phyloP scores from a whole-genome alignment of 768 basidiomycete genomes.

The Suillus weaverae region DNA sequence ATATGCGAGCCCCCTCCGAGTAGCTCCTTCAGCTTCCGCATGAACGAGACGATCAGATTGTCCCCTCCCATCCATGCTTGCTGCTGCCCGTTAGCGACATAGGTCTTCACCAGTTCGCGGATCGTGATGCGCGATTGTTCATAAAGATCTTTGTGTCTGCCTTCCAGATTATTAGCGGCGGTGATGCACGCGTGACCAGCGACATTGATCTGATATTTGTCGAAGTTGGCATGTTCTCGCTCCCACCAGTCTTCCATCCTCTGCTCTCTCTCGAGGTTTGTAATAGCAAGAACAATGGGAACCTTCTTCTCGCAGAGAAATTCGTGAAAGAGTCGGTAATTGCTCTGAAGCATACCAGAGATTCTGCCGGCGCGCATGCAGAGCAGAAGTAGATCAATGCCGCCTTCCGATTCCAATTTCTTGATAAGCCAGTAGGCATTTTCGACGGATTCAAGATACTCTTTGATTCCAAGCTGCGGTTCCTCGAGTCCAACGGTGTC shows the following conservation, averaged over 20 bases:
- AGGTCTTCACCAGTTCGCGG: slow-evolving; percentile 6
- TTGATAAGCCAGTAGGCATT: slow-evolving; percentile 36
- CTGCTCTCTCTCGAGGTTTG: too few species aligned
- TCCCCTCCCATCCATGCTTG: not conserved
- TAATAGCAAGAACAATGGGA: too few species aligned
- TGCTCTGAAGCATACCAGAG: too few species aligned
- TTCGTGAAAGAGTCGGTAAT: too few species aligned
- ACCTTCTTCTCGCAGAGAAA: too few species aligned
- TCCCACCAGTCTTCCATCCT: too few species aligned
- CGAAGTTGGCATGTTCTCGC: too few species aligned
- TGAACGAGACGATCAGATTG: not conserved
- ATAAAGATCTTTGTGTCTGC: slow-evolving; percentile 19
- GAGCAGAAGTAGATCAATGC: slow-evolving; percentile 42
- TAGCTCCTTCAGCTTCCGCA: not conserved
- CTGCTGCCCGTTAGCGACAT: slow-evolving; percentile 24
- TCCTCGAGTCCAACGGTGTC: slow-evolving; percentile 37
- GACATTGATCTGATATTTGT: slow-evolving; percentile 22
- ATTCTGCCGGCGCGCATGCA: slow-evolving; percentile 41
- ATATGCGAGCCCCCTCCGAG: not conserved
- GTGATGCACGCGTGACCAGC: slow-evolving; percentile 35
- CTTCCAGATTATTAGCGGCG: slow-evolving; percentile 1
- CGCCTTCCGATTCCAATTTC: slow-evolving; percentile 29
- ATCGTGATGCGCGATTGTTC: not conserved
- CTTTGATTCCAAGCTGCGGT: slow-evolving; percentile 18
- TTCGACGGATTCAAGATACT: slow-evolving; percentile 28